Percentiles rank a stretch among this genome's conserved stretches.
Conservation (phyloP, 116 monocot species). For the Papilionanthe hybrid region DNA sequence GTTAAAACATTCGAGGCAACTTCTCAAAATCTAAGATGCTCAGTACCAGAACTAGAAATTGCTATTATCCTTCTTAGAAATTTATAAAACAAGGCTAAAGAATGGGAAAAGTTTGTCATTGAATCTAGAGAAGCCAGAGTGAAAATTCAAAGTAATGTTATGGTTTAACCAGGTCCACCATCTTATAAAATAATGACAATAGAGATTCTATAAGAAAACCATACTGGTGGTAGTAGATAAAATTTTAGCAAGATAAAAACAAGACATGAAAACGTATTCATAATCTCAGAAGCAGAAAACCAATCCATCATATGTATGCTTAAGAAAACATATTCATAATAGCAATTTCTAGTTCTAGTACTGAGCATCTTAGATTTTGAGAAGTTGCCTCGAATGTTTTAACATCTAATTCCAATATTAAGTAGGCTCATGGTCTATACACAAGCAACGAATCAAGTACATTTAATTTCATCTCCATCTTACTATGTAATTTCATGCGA, state of each 20-base stretch:
- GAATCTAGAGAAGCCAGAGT: neutral
- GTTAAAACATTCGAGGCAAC: neutral
- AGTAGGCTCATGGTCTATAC: neutral
- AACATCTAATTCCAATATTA: neutral
- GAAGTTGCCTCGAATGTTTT: neutral
- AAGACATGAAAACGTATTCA: slow-evolving; percentile 1
- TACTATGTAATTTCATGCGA: neutral
- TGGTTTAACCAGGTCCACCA: neutral
- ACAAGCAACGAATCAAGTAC: neutral
- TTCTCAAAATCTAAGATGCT: neutral
- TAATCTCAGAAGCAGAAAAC: neutral
- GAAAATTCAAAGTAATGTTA: neutral
- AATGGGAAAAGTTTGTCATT: neutral
- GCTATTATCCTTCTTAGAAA: neutral
- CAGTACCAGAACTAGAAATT: neutral
- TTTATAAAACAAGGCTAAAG: neutral
- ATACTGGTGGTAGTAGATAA: neutral
- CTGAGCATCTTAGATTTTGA: neutral
- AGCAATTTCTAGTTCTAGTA: neutral
- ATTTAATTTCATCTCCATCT: neutral
- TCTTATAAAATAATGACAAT: neutral
- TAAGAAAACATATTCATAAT: too few relatives aligned
- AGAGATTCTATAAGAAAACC: neutral
- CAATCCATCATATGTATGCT: neutral
- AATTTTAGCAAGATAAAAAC: neutral